Evolutionary conservation across 306 rosid genomes (phyloP).

Genomic region (Lathyrus aphaca): DNA sequence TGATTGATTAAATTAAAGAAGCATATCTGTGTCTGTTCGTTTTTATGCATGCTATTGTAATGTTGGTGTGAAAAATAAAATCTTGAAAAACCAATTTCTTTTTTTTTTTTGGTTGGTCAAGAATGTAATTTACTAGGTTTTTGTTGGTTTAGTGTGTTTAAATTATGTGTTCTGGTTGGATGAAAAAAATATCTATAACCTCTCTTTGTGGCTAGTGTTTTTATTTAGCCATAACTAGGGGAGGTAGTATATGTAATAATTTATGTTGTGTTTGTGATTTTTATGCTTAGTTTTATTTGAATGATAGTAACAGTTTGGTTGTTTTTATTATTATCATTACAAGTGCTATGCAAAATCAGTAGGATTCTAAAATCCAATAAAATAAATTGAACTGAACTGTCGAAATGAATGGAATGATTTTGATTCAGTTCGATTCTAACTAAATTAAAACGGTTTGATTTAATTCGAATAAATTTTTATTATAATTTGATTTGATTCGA

Average conservation of each 20-base stretch:
- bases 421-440: no score
- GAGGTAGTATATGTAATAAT: not conserved
- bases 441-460: no score
- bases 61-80: constrained; percentile 18
- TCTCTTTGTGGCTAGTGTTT: constrained; percentile 18
- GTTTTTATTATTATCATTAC: no score
- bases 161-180: no score
- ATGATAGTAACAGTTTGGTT: no score
- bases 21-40: constrained; percentile 26
- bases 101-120: constrained; percentile 40
- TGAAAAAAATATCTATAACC: no score
- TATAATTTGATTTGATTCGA: no score
- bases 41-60: not conserved
- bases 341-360: no score
- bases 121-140: not conserved
- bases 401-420: no score
- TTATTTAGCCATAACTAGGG: constrained; percentile 27
- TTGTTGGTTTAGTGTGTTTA: not conserved
- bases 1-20: not conserved
- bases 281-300: not conserved
- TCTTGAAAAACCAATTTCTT: constrained; percentile 27
- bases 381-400: no score
- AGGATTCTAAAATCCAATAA: no score
- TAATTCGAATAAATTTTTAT: no score
- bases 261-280: not conserved